Evolutionary conservation across 2,329 filamentous ascomycete species (phyloP), one percentile per base, ranked within the genome.

Genomic region (Ophiostoma fasciatum): DNA sequence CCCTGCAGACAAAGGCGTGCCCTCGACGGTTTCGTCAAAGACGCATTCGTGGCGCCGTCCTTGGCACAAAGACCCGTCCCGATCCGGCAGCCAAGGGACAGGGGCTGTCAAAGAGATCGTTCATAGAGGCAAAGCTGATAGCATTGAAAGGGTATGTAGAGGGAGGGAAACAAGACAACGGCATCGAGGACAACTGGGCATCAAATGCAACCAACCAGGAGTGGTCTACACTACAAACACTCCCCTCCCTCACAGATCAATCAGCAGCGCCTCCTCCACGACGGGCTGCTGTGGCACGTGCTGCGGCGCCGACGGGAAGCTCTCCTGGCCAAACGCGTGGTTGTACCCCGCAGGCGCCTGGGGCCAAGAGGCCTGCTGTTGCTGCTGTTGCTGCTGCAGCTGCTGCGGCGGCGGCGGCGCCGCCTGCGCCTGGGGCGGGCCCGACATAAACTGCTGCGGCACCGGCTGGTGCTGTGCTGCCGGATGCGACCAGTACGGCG

Each of bases 261-360:
- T 90, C 49, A 90, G 58, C 49, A 90, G 58, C 40, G 75, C 79
- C 56, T 88, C 82, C 56, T 88, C 82, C 31, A 79, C 66, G 1
- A 61, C 66, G 12, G 68, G 69, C 48, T 64, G 63, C 51, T 55
- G 64, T 35, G 70, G 73, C 20, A 71, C 65, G 52, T 78, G 71
- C 40, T 76, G 70, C 13, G 75, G 74, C 20, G 71, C 73, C 3
- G 69, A 62, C 1, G 80, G 79, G 48, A 83, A 82, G 3, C 68
- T 60, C 18, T 77, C 70, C 48, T 73, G 71, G 4, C 56, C 59
- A 47, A 73, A 77, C 7, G 63, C 60, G n/a, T n/a, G n/a, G 10
- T 53, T 42, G 42, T 73, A 71, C 3, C 56, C 36, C 12, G 36
- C 45, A 5, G 43, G 45, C 13, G 49, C 39, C 26, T 57, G 55